Evolutionary conservation across 805 yeast species (phyloP).

Genomic region (Ogataea trehalophila): DNA sequence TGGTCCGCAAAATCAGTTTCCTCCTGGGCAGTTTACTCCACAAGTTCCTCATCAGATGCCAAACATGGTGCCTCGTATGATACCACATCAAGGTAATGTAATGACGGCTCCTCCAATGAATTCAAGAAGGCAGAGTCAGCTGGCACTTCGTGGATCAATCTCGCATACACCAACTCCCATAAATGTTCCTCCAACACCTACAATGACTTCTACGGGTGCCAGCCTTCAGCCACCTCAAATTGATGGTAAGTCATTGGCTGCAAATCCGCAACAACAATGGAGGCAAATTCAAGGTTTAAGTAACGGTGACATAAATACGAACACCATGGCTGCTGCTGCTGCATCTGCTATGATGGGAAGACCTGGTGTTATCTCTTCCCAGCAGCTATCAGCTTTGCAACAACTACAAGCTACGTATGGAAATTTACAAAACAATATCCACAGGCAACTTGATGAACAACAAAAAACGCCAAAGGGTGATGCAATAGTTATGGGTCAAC

Average conservation of each 20-base stretch:
- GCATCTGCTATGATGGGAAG: slow-evolving; percentile 24
- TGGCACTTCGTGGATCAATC: not conserved
- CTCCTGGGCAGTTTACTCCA: slow-evolving; percentile 5
- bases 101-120: not conserved
- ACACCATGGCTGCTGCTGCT: slow-evolving; percentile 22
- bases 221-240: not conserved
- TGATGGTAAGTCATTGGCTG: not conserved
- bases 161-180: slow-evolving; percentile 18
- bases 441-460: slow-evolving; percentile 19
- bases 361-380: slow-evolving; percentile 21
- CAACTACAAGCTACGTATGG: slow-evolving; percentile 30
- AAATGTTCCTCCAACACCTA: slow-evolving; percentile 18
- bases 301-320: slow-evolving; percentile 10
- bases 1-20: slow-evolving; percentile 6
- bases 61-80: slow-evolving; percentile 7
- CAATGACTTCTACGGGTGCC: not conserved
- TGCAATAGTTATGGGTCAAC: not conserved
- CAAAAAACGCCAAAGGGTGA: slow-evolving; percentile 3
- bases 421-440: slow-evolving; percentile 21
- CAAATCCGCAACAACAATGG: slow-evolving; percentile 10
- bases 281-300: slow-evolving; percentile 18
- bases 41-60: slow-evolving; percentile 9
- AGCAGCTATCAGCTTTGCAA: slow-evolving; percentile 22
- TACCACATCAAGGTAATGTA: slow-evolving; percentile 2
- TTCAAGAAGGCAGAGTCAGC: not conserved